Evolutionary conservation across 116 monocot genomes (phyloP).

Genomic region (Dioscorea cayenensis): DNA sequence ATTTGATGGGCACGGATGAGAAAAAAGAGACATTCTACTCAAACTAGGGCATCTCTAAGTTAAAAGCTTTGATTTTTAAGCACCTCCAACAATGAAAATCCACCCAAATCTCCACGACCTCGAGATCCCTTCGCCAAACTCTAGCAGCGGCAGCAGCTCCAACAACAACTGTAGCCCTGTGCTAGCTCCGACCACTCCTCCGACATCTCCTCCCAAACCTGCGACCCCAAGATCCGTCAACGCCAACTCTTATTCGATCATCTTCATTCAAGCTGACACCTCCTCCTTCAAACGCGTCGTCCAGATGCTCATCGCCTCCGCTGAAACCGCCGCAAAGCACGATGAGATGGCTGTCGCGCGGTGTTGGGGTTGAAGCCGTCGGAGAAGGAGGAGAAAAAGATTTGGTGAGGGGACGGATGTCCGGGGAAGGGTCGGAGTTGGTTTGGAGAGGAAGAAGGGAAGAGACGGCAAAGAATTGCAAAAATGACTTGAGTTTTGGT

Average conservation of each 20-base stretch:
- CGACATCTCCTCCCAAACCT: conserved; percentile 21
- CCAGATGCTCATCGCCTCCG: conserved; percentile 91
- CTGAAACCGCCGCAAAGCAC: conserved; percentile 34
- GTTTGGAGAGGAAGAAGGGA: too few species aligned
- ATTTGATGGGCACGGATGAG: too few species aligned
- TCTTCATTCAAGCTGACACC: conserved; percentile 87
- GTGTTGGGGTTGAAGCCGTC: too few species aligned
- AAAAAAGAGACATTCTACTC: too few species aligned
- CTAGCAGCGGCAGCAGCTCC: conserved; percentile 21
- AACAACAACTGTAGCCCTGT: conserved; percentile 16
- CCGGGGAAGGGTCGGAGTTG: too few species aligned
- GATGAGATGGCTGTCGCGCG: too few species aligned
- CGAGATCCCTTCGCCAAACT: neutral
- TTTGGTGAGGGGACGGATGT: too few species aligned
- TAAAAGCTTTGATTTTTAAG: conserved; percentile 5
- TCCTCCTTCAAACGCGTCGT: conserved; percentile 89
- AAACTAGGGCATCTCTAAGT: too few species aligned
- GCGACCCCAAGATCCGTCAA: conserved; percentile 32
- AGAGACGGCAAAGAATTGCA: too few species aligned
- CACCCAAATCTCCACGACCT: neutral
- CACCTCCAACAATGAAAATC: conserved; percentile 1
- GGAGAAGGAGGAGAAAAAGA: too few species aligned
- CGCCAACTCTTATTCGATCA: conserved; percentile 60
- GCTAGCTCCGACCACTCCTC: neutral
- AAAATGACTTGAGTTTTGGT: too few species aligned